Base-by-base conservation (phyloP, 306 rosid genomes). In the Lathyrus sativus region DNA sequence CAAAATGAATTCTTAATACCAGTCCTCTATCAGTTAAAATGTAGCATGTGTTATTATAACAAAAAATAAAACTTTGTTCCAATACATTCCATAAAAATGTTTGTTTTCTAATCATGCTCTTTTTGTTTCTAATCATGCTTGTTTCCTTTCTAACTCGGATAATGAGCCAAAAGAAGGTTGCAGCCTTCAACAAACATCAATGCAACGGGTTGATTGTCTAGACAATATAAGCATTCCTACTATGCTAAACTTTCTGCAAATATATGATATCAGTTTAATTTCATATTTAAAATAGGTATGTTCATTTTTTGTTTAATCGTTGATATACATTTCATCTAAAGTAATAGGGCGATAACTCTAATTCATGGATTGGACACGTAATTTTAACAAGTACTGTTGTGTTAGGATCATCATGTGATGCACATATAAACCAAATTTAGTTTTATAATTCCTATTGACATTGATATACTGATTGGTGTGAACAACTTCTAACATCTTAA, bases 181-280 rank as follows among this genome's bases (percentile, higher is more conserved):
- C 22, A 70, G 76, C 68, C 62, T 73, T 67, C 62, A 72, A 68
- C 83, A 51, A 2, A 22, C 2, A 2, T 22, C 2, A 2, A 2
- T 2, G 2, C 2, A 1, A 57, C 76, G 82, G 80, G 7, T 39
- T 39, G 87, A 91, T 75, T 56, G 65, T 72, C 71, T 70, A 49
- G 54, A 80, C 62, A 75, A 85, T 78, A 83, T 78, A 73, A 87
- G 91, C 79, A 63, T 85, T 59, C 24, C 74, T 56, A 86, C 88
- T 63, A 83, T 89, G 88, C 74, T 87, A n/a, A 92, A 82, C 71
- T 92, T 85, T 68, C 73, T 87, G 69, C 95, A 92, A 67, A 83
- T 92, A 72, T 85, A 89, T 1, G 96, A 92, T 92, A 96, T 88
- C 57, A 13, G 72, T 68, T 60, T 70, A 62, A 62, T 68, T 60